Evolutionary conservation across 2,329 filamentous ascomycete genomes (phyloP).

Genomic region (Coniochaeta ligniaria): DNA sequence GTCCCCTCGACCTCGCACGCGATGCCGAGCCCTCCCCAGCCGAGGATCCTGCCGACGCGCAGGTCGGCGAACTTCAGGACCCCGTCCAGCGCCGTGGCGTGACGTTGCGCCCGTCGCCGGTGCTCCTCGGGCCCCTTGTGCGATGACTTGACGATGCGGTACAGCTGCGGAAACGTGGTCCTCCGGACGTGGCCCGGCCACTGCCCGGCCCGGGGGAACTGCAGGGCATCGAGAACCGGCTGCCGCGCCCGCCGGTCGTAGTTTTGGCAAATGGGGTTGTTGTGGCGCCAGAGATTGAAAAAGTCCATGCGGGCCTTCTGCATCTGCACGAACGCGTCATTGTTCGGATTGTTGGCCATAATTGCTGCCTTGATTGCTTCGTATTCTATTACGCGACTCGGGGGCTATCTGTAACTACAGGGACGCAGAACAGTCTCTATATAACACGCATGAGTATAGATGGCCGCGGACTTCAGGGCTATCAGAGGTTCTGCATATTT

Average conservation of each 20-base stretch:
- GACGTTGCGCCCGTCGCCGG: neutral
- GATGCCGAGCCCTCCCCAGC: neutral
- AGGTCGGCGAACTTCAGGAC: neutral
- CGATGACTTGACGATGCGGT: neutral
- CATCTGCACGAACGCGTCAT: neutral
- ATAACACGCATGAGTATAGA: too few relatives aligned
- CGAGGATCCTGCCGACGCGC: neutral
- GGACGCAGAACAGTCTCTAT: too few relatives aligned
- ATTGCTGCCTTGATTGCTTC: neutral
- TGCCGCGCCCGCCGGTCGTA: neutral
- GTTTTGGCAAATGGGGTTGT: neutral
- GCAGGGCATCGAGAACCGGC: neutral
- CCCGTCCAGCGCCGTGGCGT: neutral
- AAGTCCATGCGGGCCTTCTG: neutral
- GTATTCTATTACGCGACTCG: neutral
- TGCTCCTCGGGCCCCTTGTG: neutral
- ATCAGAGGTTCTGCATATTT: too few relatives aligned
- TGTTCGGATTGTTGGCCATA: neutral
- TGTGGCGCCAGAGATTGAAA: neutral
- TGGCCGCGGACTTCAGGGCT: too few relatives aligned
- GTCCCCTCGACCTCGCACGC: neutral
- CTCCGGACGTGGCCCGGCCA: neutral
- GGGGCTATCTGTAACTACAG: too few relatives aligned
- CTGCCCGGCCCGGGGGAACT: neutral
- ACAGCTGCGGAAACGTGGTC: neutral